phyloP scores from a whole-genome alignment of 2,329 filamentous ascomycete genomes.

The Trichoderma citrinoviride region DNA sequence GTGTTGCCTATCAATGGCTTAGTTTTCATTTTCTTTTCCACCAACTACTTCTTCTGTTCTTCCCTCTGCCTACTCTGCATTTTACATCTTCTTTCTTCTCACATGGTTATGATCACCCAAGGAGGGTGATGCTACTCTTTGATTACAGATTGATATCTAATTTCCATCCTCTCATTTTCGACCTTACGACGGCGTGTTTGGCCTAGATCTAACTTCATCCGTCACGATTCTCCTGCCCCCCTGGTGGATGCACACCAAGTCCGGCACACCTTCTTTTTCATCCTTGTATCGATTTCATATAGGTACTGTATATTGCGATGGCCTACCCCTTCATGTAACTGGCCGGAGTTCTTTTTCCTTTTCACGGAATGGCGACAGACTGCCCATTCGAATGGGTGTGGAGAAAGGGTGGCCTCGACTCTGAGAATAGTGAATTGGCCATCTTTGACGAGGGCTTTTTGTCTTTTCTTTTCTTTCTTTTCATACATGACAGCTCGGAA shows the following conservation, averaged over 20 bases:
- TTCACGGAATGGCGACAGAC: slow-evolving; percentile 1
- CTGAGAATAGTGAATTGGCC: slow-evolving; percentile 1
- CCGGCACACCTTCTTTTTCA: not conserved
- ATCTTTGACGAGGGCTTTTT: not conserved
- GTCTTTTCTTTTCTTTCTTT: not conserved
- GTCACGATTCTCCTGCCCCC: not conserved
- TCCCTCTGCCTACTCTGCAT: not conserved
- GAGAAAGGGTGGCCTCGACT: not conserved
- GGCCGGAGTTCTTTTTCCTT: not conserved
- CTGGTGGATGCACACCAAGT: not conserved
- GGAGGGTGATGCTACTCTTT: not conserved
- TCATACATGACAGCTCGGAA: not conserved
- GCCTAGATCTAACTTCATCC: not conserved
- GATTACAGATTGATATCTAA: not conserved
- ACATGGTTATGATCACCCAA: not conserved
- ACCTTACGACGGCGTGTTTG: not conserved
- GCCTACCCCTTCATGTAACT: not conserved
- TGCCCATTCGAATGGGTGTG: not conserved
- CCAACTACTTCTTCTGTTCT: not conserved
- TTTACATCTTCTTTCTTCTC: not conserved
- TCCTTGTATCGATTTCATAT: not conserved
- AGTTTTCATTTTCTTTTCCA: not conserved
- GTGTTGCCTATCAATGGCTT: not conserved
- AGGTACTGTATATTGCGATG: not conserved
- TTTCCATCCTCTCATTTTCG: not conserved